A percentile compares a stretch with the other conserved stretches of the same genome.
phyloP scores from a whole-genome alignment of 495 filamentous ascomycete species.

The Aspergillus taichungensis region DNA sequence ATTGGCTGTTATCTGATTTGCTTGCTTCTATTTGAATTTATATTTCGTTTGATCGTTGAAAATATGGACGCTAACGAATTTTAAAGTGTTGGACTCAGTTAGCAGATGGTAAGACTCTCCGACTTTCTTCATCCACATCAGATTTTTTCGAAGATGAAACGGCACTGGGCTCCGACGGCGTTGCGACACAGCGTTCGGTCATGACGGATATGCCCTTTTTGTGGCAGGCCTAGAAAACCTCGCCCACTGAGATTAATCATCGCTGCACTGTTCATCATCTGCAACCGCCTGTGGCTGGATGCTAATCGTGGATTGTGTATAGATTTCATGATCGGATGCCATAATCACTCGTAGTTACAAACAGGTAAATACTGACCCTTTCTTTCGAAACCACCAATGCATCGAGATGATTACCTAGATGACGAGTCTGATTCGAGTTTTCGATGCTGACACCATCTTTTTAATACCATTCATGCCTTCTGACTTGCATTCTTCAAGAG shows the following conservation, averaged over 20 bases:
- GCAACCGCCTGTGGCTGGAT: constrained; percentile 15
- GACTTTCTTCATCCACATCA: constrained; percentile 7
- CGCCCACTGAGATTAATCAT: constrained; percentile 74
- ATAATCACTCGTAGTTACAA: background rate
- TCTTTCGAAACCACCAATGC: constrained; percentile 13
- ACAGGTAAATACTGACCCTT: constrained; percentile 11
- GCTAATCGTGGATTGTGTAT: constrained; percentile 16
- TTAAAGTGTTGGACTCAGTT: background rate
- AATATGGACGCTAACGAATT: background rate
- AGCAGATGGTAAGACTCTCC: constrained; percentile 23
- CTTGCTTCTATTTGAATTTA: constrained; percentile 6
- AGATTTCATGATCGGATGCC: background rate
- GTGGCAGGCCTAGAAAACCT: constrained; percentile 99
- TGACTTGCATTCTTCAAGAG: constrained; percentile 22
- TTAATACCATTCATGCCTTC: constrained; percentile 52
- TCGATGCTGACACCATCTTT: constrained; percentile 50
- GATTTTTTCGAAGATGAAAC: constrained; percentile 70
- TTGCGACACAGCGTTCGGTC: constrained; percentile 37
- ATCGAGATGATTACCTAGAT: constrained; percentile 50
- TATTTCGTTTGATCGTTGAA: background rate
- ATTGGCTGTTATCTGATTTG: constrained; percentile 81
- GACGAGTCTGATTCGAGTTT: constrained; percentile 56
- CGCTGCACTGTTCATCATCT: constrained; percentile 13
- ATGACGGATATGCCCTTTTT: constrained; percentile 87
- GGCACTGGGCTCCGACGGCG: constrained; percentile 99